These are phyloP conservation scores for Conringia planisiliqua DNA, from an alignment of 345 rosid genomes.

Conservation along the genomic window DNA sequence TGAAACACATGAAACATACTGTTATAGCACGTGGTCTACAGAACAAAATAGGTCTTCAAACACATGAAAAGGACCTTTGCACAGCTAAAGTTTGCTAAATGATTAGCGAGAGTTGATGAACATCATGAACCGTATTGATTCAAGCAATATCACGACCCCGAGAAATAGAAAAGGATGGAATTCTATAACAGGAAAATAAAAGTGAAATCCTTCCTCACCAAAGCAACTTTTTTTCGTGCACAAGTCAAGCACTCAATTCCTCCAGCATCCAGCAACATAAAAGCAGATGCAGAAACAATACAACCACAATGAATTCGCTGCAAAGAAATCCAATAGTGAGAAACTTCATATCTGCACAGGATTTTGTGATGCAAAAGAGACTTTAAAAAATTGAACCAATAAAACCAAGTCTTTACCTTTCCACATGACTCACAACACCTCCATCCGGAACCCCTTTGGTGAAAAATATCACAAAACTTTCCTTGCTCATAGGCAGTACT, in stretches of 20 bases:
- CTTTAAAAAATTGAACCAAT: background rate
- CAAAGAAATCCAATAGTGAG: slow-evolving; percentile 28
- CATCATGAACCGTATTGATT: slow-evolving; percentile 1
- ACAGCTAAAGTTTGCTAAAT: slow-evolving; percentile 12
- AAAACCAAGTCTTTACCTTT: slow-evolving; percentile 57
- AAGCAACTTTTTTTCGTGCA: slow-evolving; percentile 52
- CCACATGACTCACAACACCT: slow-evolving; percentile 85
- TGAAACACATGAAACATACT: slow-evolving; percentile 38
- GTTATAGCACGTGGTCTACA: slow-evolving; percentile 8
- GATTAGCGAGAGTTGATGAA: background rate
- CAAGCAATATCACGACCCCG: background rate
- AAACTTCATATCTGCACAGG: slow-evolving; percentile 7
- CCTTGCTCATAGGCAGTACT: slow-evolving; percentile 83
- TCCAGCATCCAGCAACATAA: slow-evolving; percentile 78
- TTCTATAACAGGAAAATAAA: slow-evolving; percentile 1
- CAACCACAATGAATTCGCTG: slow-evolving; percentile 97
- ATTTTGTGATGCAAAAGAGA: slow-evolving; percentile 3
- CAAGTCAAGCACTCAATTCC: slow-evolving; percentile 84
- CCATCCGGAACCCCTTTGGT: slow-evolving; percentile 76
- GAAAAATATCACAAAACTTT: slow-evolving; percentile 72
- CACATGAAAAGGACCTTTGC: slow-evolving; percentile 1
- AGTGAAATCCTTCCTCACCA: slow-evolving; percentile 49
- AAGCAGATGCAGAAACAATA: slow-evolving; percentile 61
- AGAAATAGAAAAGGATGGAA: background rate
- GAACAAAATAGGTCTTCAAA: background rate